A percentile compares a stretch with the other conserved stretches of the same genome.
These are phyloP conservation scores for Knufia fluminis DNA, from an alignment of 2,329 filamentous ascomycete species.

Conservation along the genomic window DNA sequence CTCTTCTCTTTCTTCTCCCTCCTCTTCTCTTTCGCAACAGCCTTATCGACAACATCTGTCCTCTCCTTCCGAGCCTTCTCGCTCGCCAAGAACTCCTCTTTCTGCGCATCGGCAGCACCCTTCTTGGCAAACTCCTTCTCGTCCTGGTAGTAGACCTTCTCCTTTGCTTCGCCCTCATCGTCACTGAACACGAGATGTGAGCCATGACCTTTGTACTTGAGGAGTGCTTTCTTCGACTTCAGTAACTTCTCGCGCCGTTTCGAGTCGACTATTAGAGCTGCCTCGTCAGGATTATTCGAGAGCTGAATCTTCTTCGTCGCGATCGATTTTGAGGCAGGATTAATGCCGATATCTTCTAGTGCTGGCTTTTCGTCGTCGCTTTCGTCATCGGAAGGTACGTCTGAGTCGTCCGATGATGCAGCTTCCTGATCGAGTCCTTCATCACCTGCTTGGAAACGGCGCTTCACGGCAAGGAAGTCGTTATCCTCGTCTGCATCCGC, in stretches of 20 bases:
- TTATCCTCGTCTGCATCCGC: conserved; percentile 57
- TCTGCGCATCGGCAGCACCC: conserved; percentile 67
- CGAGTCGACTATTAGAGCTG: conserved; percentile 77
- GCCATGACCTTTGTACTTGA: conserved; percentile 80
- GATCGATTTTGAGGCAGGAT: conserved; percentile 18
- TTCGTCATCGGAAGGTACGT: conserved; percentile 1
- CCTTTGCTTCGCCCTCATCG: conserved; percentile 46
- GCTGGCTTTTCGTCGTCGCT: not conserved
- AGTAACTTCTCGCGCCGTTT: conserved; percentile 94
- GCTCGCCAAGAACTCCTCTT: conserved; percentile 65
- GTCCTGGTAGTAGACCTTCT: conserved; percentile 78
- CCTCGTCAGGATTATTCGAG: conserved; percentile 47
- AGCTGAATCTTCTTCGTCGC: conserved; percentile 41
- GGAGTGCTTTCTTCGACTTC: conserved; percentile 85
- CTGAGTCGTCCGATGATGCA: conserved; percentile 31
- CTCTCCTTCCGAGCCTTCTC: conserved; percentile 63
- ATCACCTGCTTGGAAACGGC: conserved; percentile 66
- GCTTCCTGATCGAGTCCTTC: conserved; percentile 37
- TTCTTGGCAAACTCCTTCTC: conserved; percentile 69
- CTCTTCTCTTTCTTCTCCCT: conserved; percentile 41
- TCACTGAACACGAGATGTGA: conserved; percentile 87
- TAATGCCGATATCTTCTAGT: conserved; percentile 25
- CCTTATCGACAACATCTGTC: conserved; percentile 77
- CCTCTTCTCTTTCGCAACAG: conserved; percentile 64
- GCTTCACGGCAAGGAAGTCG: conserved; percentile 83